These are phyloP conservation scores for Jacaranda copaia DNA, from an alignment of 257 asterid genomes.

Conservation along the genomic window DNA sequence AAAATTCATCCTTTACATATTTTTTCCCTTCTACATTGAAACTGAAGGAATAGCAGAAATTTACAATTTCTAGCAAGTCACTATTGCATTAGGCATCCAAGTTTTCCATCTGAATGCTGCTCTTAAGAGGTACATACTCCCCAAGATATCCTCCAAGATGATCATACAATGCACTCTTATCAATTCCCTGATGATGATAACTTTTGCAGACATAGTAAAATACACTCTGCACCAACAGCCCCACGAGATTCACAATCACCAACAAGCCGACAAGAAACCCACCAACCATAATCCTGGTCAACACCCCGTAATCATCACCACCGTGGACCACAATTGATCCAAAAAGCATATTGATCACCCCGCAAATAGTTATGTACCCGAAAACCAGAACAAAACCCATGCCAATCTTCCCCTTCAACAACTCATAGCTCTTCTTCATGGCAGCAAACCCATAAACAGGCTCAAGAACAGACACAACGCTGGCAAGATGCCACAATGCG, in stretches of 20 bases:
- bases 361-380: slow-evolving; percentile 69
- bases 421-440: slow-evolving; percentile 49
- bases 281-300: slow-evolving; percentile 74
- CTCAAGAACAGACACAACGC: slow-evolving; percentile 84
- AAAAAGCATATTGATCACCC: slow-evolving; percentile 65
- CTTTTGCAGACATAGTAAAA: slow-evolving; percentile 96
- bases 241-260: slow-evolving; percentile 87
- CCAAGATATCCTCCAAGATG: slow-evolving; percentile 99
- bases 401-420: slow-evolving; percentile 48
- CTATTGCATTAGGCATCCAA: slow-evolving; percentile 61
- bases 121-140: slow-evolving; percentile 94
- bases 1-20: slow-evolving; percentile 35
- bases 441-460: slow-evolving; percentile 46
- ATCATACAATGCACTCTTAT: slow-evolving; percentile 82
- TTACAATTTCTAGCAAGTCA: slow-evolving; percentile 27
- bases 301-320: slow-evolving; percentile 68
- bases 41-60: slow-evolving; percentile 26
- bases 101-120: slow-evolving; percentile 95
- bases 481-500: slow-evolving; percentile 95
- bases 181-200: slow-evolving; percentile 87
- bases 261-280: slow-evolving; percentile 88
- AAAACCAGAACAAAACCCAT: slow-evolving; percentile 74
- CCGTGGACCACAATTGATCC: slow-evolving; percentile 85
- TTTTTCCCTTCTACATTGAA: slow-evolving; percentile 26
- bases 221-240: slow-evolving; percentile 92